These are phyloP conservation scores for Iris macrosiphon DNA, from an alignment of 106 monocot genomes.

Conservation along the genomic window DNA sequence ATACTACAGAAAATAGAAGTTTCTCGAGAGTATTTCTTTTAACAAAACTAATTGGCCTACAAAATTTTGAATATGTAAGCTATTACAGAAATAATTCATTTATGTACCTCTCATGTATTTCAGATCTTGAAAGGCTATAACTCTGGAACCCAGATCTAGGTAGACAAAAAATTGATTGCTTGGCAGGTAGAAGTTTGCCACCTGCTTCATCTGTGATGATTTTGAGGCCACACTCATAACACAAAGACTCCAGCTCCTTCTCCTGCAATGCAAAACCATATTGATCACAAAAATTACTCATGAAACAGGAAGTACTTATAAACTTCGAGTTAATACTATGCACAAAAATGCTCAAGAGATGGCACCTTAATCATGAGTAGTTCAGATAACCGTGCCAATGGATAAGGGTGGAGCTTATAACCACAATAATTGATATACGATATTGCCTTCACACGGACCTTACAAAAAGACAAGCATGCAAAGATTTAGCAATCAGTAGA, in stretches of 20 bases:
- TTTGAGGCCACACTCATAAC: constrained; percentile 63
- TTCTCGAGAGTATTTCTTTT: too few relatives aligned
- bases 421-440: constrained; percentile 58
- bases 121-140: constrained; percentile 19
- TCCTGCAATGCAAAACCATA: constrained; percentile 29
- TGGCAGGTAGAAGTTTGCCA: constrained; percentile 47
- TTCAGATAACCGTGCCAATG: constrained; percentile 47
- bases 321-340: not conserved
- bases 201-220: constrained; percentile 40
- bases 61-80: too few relatives aligned
- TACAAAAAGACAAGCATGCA: constrained; percentile 4
- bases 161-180: constrained; percentile 36
- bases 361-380: constrained; percentile 71
- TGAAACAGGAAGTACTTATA: not conserved
- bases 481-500: not conserved
- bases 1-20: too few relatives aligned
- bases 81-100: too few relatives aligned
- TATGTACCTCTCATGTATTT: constrained; percentile 27
- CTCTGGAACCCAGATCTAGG: constrained; percentile 39
- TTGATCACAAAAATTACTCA: not conserved
- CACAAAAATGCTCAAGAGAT: not conserved
- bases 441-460: constrained; percentile 75
- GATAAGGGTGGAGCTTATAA: constrained; percentile 86
- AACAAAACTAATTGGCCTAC: too few relatives aligned
- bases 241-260: constrained; percentile 52